A percentile compares a stretch with the other conserved stretches of the same genome.
Evolutionary conservation across 805 yeast genomes (phyloP).

Genomic region (Ogataea dorogensis): DNA sequence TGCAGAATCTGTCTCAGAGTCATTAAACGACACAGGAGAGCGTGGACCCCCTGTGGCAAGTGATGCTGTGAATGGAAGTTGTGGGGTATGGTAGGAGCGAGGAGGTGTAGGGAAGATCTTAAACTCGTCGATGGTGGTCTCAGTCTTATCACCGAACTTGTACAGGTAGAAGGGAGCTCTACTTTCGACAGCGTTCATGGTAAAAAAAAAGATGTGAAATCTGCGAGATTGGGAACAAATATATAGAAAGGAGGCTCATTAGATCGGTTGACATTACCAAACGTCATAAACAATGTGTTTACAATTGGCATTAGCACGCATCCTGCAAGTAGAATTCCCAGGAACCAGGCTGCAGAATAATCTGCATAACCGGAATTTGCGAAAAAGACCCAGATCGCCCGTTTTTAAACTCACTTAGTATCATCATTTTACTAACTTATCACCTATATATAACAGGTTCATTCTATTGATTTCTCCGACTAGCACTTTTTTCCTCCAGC

Average conservation of each 20-base stretch:
- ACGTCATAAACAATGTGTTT: conserved; percentile 3
- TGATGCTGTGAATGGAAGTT: conserved; percentile 1
- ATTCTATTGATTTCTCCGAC: neutral
- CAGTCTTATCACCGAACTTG: conserved; percentile 23
- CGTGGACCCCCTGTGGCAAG: neutral
- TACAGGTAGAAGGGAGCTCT: conserved; percentile 24
- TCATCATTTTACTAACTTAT: neutral
- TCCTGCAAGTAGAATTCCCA: conserved; percentile 2
- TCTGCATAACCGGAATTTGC: neutral
- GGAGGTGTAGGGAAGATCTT: conserved; percentile 26
- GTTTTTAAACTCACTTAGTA: neutral
- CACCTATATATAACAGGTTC: neutral
- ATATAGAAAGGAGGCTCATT: conserved; percentile 2
- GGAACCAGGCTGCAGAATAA: conserved; percentile 1
- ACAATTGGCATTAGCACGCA: conserved; percentile 6
- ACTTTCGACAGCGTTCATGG: conserved; percentile 11
- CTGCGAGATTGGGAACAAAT: neutral
- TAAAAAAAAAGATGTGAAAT: conserved; percentile 1
- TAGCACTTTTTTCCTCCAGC: too few relatives aligned
- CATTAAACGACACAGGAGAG: conserved; percentile 8
- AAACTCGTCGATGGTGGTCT: conserved; percentile 20
- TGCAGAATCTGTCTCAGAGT: conserved; percentile 7
- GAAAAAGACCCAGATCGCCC: conserved; percentile 2
- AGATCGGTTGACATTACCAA: conserved; percentile 1
- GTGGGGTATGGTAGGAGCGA: conserved; percentile 3